phyloP scores from a whole-genome alignment of 106 monocot species.

The Chionographis japonica region DNA sequence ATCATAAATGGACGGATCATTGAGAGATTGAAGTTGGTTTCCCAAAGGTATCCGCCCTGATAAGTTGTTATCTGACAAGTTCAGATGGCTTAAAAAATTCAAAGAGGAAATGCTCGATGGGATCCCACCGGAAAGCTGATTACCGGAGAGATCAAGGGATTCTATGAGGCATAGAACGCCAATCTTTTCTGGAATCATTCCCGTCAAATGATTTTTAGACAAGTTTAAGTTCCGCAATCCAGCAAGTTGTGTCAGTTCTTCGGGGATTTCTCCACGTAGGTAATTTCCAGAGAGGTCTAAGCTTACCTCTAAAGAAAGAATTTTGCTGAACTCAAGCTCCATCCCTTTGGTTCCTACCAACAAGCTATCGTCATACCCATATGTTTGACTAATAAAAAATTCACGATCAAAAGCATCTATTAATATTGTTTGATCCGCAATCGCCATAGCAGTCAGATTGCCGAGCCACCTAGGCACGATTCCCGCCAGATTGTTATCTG shows the following conservation, averaged over 20 bases:
- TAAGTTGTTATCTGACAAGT: not conserved
- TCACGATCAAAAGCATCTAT: too few relatives aligned
- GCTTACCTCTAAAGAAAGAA: too few relatives aligned
- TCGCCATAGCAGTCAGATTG: not conserved
- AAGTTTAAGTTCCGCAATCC: not conserved
- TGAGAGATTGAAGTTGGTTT: not conserved
- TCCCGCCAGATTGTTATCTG: slow-evolving; percentile 8
- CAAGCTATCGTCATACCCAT: too few relatives aligned
- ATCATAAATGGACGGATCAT: not conserved
- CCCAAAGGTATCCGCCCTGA: slow-evolving; percentile 1
- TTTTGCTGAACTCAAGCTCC: too few relatives aligned
- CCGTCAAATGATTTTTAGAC: not conserved
- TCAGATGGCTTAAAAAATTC: not conserved
- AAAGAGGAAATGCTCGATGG: not conserved
- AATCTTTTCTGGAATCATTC: not conserved
- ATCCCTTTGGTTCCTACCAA: too few relatives aligned
- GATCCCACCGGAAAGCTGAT: not conserved
- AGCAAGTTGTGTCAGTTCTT: not conserved
- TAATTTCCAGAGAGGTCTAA: too few relatives aligned
- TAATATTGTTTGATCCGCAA: too few relatives aligned
- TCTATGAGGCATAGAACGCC: not conserved
- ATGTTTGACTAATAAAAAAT: too few relatives aligned
- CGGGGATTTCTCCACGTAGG: not conserved
- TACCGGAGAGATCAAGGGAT: not conserved
- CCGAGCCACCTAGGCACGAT: not conserved